phyloP scores from a whole-genome alignment of 2,329 filamentous ascomycete species.

The Ilyonectria sp. region DNA sequence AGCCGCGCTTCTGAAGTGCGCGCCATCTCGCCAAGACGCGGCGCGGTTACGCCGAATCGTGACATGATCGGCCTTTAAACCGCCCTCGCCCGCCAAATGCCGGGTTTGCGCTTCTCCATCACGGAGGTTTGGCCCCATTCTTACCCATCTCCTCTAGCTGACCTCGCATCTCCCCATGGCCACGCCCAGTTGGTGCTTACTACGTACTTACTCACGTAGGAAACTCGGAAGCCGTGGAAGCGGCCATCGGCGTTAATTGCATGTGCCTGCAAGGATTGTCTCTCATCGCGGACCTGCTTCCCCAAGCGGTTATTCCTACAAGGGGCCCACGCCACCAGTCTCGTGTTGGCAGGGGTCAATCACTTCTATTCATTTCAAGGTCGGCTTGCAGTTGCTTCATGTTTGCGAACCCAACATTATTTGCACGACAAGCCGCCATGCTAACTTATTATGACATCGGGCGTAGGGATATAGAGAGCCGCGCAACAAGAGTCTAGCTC shows the following conservation, averaged over 20 bases:
- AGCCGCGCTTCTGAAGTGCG: background rate
- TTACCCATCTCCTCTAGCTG: slow-evolving; percentile 8
- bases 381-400: background rate
- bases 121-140: slow-evolving; percentile 17
- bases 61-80: slow-evolving; percentile 2
- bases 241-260: slow-evolving; percentile 12
- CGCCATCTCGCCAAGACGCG: too few species aligned
- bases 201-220: background rate
- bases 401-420: too few species aligned
- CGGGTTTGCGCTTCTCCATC: background rate
- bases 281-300: slow-evolving; percentile 8
- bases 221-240: background rate
- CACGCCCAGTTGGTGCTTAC: background rate
- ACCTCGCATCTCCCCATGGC: background rate
- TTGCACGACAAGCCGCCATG: too few species aligned
- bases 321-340: slow-evolving; percentile 3
- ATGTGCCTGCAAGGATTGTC: slow-evolving; percentile 1
- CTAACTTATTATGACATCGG: too few species aligned
- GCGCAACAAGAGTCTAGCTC: too few species aligned
- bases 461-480: too few species aligned
- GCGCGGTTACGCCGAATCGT: slow-evolving; percentile 1
- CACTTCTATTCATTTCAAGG: background rate
- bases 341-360: background rate
- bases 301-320: slow-evolving; percentile 3
- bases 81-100: background rate